phyloP scores from a whole-genome alignment of 140 eudicot genomes.

The Stevia rebaudiana region DNA sequence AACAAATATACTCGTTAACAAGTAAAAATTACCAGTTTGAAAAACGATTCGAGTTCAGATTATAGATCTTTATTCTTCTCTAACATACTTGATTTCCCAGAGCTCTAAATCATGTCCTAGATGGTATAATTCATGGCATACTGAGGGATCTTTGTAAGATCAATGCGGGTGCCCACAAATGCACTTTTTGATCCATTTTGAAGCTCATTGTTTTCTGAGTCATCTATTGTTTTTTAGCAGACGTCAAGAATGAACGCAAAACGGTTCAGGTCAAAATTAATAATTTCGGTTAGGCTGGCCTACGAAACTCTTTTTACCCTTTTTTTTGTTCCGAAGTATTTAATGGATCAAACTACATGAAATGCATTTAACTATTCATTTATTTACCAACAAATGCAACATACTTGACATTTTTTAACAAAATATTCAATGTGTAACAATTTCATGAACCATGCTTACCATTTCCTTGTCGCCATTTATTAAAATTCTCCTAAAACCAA shows the following conservation, averaged over 20 bases:
- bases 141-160: constrained; percentile 62
- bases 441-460: neutral
- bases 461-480: neutral
- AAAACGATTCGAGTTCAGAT: neutral
- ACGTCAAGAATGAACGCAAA: neutral
- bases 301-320: neutral
- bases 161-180: constrained; percentile 58
- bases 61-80: neutral
- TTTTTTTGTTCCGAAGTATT: neutral
- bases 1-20: neutral
- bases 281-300: neutral
- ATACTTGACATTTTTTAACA: neutral
- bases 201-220: constrained; percentile 31
- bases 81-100: constrained; percentile 61
- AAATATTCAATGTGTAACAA: neutral
- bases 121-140: constrained; percentile 54
- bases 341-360: neutral
- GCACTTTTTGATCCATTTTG: constrained; percentile 18
- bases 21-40: neutral
- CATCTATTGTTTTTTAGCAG: constrained; percentile 2
- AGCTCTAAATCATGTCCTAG: constrained; percentile 80
- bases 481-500: neutral
- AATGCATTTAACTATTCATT: neutral
- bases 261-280: neutral
- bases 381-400: neutral